phyloP scores from a whole-genome alignment of 345 rosid species.

The Adansonia digitata region DNA sequence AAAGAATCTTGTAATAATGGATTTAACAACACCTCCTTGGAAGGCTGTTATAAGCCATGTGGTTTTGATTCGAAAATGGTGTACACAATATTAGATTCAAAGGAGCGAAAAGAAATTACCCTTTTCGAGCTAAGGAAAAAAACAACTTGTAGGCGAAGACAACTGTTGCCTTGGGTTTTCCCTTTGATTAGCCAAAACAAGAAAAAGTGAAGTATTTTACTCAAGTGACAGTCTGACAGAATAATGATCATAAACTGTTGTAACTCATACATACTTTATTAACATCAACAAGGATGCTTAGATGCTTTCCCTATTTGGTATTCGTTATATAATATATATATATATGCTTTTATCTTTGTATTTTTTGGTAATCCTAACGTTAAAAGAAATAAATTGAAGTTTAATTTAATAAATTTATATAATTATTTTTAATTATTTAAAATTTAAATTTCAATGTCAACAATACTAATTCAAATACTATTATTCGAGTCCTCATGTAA shows the following conservation, averaged over 20 bases:
- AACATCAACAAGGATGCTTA: slow-evolving; percentile 31
- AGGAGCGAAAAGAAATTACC: slow-evolving; percentile 26
- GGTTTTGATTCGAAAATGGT: slow-evolving; percentile 7
- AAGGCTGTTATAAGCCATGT: slow-evolving; percentile 9
- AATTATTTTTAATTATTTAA: too few relatives aligned
- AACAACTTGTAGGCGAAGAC: slow-evolving; percentile 30
- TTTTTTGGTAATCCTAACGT: not conserved
- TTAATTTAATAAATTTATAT: too few relatives aligned
- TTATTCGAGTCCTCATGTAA: too few relatives aligned
- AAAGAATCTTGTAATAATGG: not conserved
- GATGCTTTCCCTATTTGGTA: slow-evolving; percentile 35
- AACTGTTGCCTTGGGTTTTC: slow-evolving; percentile 1
- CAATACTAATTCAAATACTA: too few relatives aligned
- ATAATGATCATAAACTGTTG: slow-evolving; percentile 4
- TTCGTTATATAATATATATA: too few relatives aligned
- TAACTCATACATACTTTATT: slow-evolving; percentile 19
- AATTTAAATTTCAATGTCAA: too few relatives aligned
- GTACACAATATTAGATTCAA: slow-evolving; percentile 33
- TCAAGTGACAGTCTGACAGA: not conserved
- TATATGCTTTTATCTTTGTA: slow-evolving; percentile 15
- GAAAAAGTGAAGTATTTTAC: slow-evolving; percentile 16
- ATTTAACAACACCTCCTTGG: slow-evolving; percentile 3
- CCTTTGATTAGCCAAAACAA: slow-evolving; percentile 43
- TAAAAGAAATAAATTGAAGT: not conserved
- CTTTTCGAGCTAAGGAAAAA: slow-evolving; percentile 7